Percentiles rank a stretch among this genome's conserved stretches.
phyloP scores from a whole-genome alignment of 345 rosid genomes.

The Pseudoturritis turrita region DNA sequence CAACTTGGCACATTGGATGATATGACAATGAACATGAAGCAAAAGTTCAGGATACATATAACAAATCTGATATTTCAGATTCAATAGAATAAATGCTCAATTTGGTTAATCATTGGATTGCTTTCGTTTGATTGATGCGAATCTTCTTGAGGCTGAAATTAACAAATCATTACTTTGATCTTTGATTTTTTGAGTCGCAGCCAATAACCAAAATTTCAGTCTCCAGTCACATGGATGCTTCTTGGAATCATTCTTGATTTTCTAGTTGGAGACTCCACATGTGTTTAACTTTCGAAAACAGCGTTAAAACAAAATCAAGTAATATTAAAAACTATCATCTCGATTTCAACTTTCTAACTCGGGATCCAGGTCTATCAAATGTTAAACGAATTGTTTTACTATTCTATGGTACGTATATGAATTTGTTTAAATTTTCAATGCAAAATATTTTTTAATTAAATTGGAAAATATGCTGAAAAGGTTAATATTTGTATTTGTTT shows the following conservation, averaged over 20 bases:
- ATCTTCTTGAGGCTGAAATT: slow-evolving; percentile 7
- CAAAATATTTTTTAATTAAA: too few species aligned
- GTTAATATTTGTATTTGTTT: background rate
- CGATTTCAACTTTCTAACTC: too few species aligned
- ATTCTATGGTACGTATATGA: too few species aligned
- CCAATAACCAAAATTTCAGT: background rate
- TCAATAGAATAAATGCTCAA: background rate
- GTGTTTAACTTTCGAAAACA: background rate
- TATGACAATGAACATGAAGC: slow-evolving; percentile 21
- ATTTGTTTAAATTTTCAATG: too few species aligned
- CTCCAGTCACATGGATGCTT: slow-evolving; percentile 7
- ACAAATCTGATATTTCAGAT: background rate
- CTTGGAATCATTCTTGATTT: background rate
- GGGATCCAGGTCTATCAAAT: too few species aligned
- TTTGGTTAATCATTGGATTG: slow-evolving; percentile 20
- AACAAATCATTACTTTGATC: slow-evolving; percentile 1
- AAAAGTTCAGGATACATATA: slow-evolving; percentile 14
- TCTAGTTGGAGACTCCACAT: slow-evolving; percentile 15
- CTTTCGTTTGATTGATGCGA: slow-evolving; percentile 7
- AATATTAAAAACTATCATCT: too few species aligned
- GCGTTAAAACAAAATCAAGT: background rate
- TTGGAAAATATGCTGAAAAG: background rate
- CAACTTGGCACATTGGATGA: slow-evolving; percentile 26
- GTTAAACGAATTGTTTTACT: background rate
- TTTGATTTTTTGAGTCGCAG: slow-evolving; percentile 12